phyloP scores from a whole-genome alignment of 306 rosid genomes.

The Vigna mungo region DNA sequence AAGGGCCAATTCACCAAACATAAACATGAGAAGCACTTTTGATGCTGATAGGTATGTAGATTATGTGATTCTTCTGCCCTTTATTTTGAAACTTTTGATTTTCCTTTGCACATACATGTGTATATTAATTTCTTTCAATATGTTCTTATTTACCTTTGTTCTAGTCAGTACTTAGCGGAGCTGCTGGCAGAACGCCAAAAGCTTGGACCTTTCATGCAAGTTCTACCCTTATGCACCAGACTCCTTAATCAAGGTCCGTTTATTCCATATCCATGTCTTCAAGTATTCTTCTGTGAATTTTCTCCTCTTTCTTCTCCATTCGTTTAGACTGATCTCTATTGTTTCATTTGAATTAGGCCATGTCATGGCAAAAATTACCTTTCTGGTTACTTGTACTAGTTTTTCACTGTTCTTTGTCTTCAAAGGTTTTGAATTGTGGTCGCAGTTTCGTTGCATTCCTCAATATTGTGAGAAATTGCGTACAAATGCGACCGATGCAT shows the following conservation, averaged over 20 bases:
- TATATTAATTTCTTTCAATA: constrained; percentile 31
- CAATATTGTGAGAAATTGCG: not conserved
- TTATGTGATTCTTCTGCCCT: constrained; percentile 3
- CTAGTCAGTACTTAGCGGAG: constrained; percentile 64
- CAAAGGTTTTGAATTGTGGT: not conserved
- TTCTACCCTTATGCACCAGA: constrained; percentile 60
- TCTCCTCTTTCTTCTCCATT: constrained; percentile 2
- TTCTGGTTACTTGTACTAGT: constrained; percentile 28
- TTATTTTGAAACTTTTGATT: not conserved
- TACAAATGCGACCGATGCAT: not conserved
- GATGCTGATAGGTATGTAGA: constrained; percentile 58
- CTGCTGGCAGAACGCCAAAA: constrained; percentile 62
- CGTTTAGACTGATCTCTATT: not conserved
- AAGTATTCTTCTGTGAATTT: constrained; percentile 13
- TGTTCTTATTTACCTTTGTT: constrained; percentile 41
- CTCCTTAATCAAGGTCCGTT: constrained; percentile 64
- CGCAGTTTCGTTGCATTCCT: not conserved
- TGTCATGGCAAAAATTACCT: not conserved
- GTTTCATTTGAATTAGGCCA: constrained; percentile 38
- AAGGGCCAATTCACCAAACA: constrained; percentile 58
- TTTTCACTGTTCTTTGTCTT: constrained; percentile 10
- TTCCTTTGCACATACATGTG: constrained; percentile 5
- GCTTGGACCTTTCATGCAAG: constrained; percentile 65
- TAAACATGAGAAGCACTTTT: constrained; percentile 54
- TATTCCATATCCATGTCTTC: constrained; percentile 10